Evolutionary conservation across 1,284 basidiomycete genomes (phyloP).

Genomic region (Ustilago shanxiensis): DNA sequence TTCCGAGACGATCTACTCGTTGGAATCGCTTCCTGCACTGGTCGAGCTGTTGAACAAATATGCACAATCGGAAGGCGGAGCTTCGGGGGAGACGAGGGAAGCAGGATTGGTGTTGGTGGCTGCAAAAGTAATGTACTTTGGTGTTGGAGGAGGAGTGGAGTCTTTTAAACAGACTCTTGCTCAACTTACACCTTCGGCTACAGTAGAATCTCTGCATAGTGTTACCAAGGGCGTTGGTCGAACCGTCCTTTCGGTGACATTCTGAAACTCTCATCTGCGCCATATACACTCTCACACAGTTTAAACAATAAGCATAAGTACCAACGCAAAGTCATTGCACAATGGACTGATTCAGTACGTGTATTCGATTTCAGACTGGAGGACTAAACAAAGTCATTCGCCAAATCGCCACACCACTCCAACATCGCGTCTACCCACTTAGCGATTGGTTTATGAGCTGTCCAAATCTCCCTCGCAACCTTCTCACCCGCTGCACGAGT

Average conservation of each 20-base stretch:
- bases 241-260: conserved; percentile 50
- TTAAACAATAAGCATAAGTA: too few relatives aligned
- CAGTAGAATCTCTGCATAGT: conserved; percentile 24
- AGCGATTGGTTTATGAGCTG: conserved; percentile 32
- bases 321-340: not conserved
- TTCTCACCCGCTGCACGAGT: conserved; percentile 38
- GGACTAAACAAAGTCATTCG: conserved; percentile 44
- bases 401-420: conserved; percentile 50
- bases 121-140: conserved; percentile 94
- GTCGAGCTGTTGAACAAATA: conserved; percentile 72
- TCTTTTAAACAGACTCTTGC: conserved; percentile 78
- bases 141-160: conserved; percentile 88
- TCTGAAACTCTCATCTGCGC: conserved; percentile 6
- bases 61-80: conserved; percentile 6
- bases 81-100: not conserved
- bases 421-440: conserved; percentile 53
- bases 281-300: not conserved
- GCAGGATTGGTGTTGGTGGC: conserved; percentile 78
- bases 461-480: conserved; percentile 51
- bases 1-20: conserved; percentile 91
- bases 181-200: conserved; percentile 9
- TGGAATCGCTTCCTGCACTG: conserved; percentile 78
- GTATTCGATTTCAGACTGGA: not conserved
- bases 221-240: conserved; percentile 55
- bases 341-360: not conserved